Conservation (phyloP, 139 green algal species). For the Picochlorum sp. region DNA sequence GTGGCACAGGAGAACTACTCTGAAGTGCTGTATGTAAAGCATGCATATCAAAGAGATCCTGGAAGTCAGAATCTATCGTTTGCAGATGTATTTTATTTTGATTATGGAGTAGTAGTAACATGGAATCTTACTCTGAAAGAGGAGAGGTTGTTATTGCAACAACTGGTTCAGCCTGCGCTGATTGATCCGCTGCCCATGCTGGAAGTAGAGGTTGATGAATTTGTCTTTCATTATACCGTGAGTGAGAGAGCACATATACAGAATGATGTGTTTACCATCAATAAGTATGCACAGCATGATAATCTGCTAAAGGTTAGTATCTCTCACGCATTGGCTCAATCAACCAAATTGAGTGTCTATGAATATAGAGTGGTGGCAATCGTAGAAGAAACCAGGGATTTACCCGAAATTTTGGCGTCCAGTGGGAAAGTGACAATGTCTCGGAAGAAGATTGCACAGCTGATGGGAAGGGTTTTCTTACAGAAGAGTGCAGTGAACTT, state of each 20-base stretch:
- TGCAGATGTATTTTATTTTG: conserved; percentile 50
- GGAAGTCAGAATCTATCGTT: no score
- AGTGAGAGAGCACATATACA: conserved; percentile 57
- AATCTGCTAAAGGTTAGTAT: conserved; percentile 51
- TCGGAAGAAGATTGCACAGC: conserved; percentile 52
- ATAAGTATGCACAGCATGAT: conserved; percentile 27
- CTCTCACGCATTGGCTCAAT: conserved; percentile 38
- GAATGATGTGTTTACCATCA: conserved; percentile 75
- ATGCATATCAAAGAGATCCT: no score
- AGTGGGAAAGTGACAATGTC: conserved; percentile 26
- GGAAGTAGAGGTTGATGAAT: conserved; percentile 28
- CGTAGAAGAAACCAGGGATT: conserved; percentile 54
- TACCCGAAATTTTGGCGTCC: conserved; percentile 36
- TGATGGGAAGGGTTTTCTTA: conserved; percentile 69
- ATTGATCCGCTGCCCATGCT: conserved; percentile 25
- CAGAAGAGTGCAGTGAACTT: conserved; percentile 55
- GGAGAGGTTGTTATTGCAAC: conserved; percentile 15
- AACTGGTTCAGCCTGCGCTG: conserved; percentile 6
- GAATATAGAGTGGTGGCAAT: conserved; percentile 67
- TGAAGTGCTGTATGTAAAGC: conserved; percentile 38
- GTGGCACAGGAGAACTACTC: conserved; percentile 20
- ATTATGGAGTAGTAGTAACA: conserved; percentile 62
- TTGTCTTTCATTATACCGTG: conserved; percentile 45
- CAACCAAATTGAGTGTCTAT: conserved; percentile 72
- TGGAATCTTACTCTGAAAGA: conserved; percentile 46